Evolutionary conservation across 1,284 basidiomycete species (phyloP), one percentile per base, ranked within the genome.

Genomic region (Macrocybe sp.): DNA sequence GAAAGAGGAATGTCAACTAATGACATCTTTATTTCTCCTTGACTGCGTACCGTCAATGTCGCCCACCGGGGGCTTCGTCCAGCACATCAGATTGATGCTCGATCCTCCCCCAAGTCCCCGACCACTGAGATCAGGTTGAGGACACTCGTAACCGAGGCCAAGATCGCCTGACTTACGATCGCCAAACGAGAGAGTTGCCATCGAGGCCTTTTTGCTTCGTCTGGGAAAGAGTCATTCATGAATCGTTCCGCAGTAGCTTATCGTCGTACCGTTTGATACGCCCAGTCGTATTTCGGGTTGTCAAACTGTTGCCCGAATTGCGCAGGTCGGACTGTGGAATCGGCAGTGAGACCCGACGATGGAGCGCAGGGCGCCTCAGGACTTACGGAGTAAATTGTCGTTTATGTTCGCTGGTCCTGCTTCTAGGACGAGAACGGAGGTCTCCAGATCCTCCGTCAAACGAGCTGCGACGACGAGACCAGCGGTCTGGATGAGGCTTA

Each of bases 401-500:
- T 42, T 42, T 12, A 42, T n/a, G 7, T 42, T 42, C 12, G 41
- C 41, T 16, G 41, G 41, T 11, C 41, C 41, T 32, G 41, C 41
- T 32, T 42, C 41, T 5, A 42, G 41, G 8, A 68, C 63, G 3
- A 64, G 56, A 11, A 67, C 58, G 9, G 67, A 65, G 10, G 59
- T 57, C n/a, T 55, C 48, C 1, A 67, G 48, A 51, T 78, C 69
- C 43, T 75, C 73, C 0, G 71, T 62, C 22, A 81, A 59, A 5
- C 76, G 65, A 29, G 63, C 59, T 3, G 78, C 78, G 1, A 79
- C 61, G 0, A 71, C 70, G 9, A 75, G 61, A 8, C 77, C 78
- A 0, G 71, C 68, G 3, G 76, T 65, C 55, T 50, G 33, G 10
- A 45, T 22, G 14, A 28, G 6, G 8, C 12, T 28, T 44, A 37